Percentiles rank a stretch among this genome's conserved stretches.
Conservation (phyloP, 345 rosid genomes). For the Eucalyptus microcorys region DNA sequence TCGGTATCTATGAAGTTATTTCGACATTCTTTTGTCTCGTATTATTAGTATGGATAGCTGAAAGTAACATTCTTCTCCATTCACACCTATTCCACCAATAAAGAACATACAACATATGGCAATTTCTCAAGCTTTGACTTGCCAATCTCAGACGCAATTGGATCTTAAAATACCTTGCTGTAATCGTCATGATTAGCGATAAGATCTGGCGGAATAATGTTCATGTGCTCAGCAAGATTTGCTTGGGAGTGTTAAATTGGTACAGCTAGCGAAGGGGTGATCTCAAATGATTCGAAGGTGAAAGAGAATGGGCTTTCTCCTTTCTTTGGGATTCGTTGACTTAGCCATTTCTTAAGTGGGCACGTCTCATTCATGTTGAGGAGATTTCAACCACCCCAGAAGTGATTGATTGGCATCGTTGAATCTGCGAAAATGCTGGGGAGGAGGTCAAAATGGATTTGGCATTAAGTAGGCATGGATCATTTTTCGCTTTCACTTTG, state of each 20-base stretch:
- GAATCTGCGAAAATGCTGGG: neutral
- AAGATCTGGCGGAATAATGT: neutral
- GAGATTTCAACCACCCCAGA: neutral
- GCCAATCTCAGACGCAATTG: neutral
- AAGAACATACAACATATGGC: neutral
- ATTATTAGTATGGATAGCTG: neutral
- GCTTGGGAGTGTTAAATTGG: neutral
- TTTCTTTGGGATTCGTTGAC: neutral
- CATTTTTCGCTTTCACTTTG: neutral
- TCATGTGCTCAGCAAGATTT: neutral
- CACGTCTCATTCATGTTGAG: neutral
- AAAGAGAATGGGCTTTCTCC: neutral
- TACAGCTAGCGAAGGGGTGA: neutral
- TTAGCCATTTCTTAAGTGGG: neutral
- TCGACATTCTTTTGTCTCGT: neutral
- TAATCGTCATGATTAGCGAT: neutral
- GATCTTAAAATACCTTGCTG: neutral
- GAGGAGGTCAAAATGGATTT: constrained; percentile 9
- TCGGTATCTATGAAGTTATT: neutral
- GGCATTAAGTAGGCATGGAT: constrained; percentile 19
- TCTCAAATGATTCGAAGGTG: neutral
- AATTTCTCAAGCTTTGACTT: neutral
- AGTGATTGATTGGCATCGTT: neutral
- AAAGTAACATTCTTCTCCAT: neutral
- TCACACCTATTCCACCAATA: neutral